Base-by-base conservation (phyloP, 2,329 filamentous ascomycete genomes). In the Grosmannia penicillata region DNA sequence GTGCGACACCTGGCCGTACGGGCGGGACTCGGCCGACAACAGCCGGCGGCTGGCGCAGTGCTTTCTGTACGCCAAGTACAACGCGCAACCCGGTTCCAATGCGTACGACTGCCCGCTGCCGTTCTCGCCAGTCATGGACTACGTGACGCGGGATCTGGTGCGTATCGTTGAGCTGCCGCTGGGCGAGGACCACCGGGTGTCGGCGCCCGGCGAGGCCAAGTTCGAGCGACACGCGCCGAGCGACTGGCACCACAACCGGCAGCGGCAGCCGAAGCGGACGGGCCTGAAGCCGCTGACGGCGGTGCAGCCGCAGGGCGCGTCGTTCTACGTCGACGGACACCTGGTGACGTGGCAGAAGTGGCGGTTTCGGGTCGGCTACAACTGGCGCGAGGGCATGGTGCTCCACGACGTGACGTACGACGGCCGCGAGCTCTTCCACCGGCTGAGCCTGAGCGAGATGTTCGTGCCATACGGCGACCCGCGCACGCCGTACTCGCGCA, bases 391-490 rank as follows among this genome's bases (percentile, higher is more conserved):
- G 6, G 38, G 43, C 33, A 79, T 74, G 7, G 75, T 78, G 2
- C 60, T 85, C 2, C 76, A 83, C 49, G 76, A 84, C 47, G 57
- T 85, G 8, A 65, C 65, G 48, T 84, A 79, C 49, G 73, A 78
- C 46, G 66, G 68, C 29, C 65, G 78, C 14, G 72, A 68, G 29
- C 59, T 83, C 23, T 64, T 83, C 49, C 78, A 82, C 56, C 68
- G 79, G 1, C 54, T 84, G 23, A 73, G 71, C 44, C 65, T 80
- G 41, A 73, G 71, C 44, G 80, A 85, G 53, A 79, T 84, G 71
- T 71, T 71, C 2, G 75, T 81, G 0, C 45, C 45, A 11, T 83
- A 82, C 46, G 75, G 63, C 4, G 78, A 82, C 47, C 73, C 73
- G 1, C 67, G 78, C 2, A 58, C 65, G 1, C 78, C 77, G 0